Percentiles rank a stretch among this genome's conserved stretches.
Conservation (phyloP, 345 rosid species). For the Citrus glauca region DNA sequence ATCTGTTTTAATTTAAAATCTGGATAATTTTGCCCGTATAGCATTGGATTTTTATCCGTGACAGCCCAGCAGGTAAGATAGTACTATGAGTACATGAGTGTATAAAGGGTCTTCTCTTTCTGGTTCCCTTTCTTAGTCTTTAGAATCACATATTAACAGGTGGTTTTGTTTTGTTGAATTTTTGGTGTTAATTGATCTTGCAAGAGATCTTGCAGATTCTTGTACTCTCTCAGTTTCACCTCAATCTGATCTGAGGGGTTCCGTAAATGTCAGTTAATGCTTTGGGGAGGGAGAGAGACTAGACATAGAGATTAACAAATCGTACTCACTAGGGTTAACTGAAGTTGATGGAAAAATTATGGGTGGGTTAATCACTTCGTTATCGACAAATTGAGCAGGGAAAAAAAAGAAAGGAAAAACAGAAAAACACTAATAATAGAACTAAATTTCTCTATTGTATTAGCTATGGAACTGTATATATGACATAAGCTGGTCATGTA, state of each 20-base stretch:
- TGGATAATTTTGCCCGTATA: background rate
- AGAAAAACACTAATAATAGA: background rate
- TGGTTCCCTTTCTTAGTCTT: background rate
- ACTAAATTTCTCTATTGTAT: background rate
- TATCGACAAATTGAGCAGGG: background rate
- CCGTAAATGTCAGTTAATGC: conserved; percentile 6
- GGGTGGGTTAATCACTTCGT: background rate
- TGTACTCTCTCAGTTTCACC: background rate
- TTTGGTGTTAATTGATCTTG: background rate
- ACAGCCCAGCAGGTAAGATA: conserved; percentile 1
- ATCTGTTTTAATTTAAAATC: background rate
- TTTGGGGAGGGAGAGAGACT: background rate
- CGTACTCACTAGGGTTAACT: conserved; percentile 14
- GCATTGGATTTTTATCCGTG: background rate
- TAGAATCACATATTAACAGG: conserved; percentile 8
- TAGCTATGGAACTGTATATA: background rate
- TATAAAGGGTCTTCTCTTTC: conserved; percentile 12
- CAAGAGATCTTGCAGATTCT: conserved; percentile 4
- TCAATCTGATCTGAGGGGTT: background rate
- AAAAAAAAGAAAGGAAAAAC: background rate
- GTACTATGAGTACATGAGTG: conserved; percentile 8
- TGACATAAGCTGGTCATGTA: background rate
- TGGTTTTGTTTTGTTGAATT: conserved; percentile 11
- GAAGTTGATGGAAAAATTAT: background rate
- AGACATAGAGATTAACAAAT: background rate